Base-by-base conservation (phyloP, 495 filamentous ascomycete species). In the Trichoderma orchidacearum region DNA sequence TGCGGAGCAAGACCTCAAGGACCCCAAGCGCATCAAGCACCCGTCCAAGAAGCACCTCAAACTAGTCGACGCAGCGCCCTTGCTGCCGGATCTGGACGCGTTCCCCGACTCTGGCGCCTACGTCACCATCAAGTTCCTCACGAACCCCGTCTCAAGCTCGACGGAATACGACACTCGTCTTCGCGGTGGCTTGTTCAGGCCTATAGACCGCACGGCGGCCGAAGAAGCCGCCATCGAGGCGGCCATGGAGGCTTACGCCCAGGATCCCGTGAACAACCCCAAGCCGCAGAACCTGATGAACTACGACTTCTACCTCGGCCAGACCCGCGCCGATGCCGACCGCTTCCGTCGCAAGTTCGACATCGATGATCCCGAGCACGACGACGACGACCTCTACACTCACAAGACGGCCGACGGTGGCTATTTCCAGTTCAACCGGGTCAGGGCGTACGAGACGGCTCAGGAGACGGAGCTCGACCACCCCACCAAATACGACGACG, bases 61-160 rank as follows among this genome's bases (percentile, higher is more conserved):
- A 62, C 73, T 90, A 6, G 77, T 95, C 30, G 89, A 90, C 50
- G 81, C 82, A 58, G 91, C 83, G 63, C 87, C 93, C 1, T 63
- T 98, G 13, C 70, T 96, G 2, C 93, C 93, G 1, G 93, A 97
- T 61, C 79, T 91, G n/a, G 82, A 87, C 17, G 86, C 87, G 8
- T 84, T 91, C 64, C 85, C 90, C n/a, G 88, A 96, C 66, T 83
- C 82, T 27, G 89, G 89, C 55, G 83, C 84, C 15, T 96, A 89
- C 67, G 82, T 94, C 57, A 81, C 91, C 11, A 81, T 90, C 70
- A 96, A 97, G 60, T 96, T 96, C 71, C 75, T 79, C 36, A 88
- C 84, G 50, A 89, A 92, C 57, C 92, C 93, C 0, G 78, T 90
- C 7, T 70, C 76, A 31, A 66, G 77, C 17, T 72, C 74, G 11